Evolutionary conservation across 148 eudicot species (phyloP).

Genomic region (Selenicereus undatus): DNA sequence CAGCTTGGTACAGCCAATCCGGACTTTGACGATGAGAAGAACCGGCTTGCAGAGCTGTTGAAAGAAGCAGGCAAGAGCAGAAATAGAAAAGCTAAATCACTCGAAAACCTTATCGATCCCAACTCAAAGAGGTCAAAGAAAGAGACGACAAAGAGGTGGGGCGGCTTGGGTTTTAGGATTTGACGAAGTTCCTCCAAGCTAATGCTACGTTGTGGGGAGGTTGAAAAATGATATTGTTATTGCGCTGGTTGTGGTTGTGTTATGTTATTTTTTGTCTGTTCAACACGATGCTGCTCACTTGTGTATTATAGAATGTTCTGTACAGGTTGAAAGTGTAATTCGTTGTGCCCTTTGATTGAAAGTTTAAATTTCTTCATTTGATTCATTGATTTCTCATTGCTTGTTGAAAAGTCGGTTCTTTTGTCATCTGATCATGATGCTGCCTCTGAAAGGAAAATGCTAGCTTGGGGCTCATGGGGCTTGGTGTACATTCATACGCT

Average conservation of each 20-base stretch:
- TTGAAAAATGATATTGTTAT: neutral
- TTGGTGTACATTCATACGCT: too few species aligned
- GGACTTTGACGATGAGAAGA: constrained; percentile 91
- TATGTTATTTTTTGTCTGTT: neutral
- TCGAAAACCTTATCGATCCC: constrained; percentile 88
- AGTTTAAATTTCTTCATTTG: constrained; percentile 13
- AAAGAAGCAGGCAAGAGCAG: constrained; percentile 92
- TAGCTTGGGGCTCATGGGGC: too few species aligned
- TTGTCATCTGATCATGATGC: neutral
- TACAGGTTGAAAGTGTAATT: constrained; percentile 40
- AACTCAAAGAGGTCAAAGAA: constrained; percentile 82
- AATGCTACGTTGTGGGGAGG: constrained; percentile 10
- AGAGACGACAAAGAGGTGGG: constrained; percentile 82
- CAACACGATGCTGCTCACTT: constrained; percentile 10
- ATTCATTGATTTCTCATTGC: constrained; percentile 23
- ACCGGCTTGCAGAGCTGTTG: constrained; percentile 77
- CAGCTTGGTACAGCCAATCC: constrained; percentile 97
- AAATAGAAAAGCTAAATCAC: constrained; percentile 82
- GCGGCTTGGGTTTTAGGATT: constrained; percentile 75
- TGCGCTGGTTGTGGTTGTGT: neutral
- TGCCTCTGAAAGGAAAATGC: neutral
- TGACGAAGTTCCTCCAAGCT: constrained; percentile 25
- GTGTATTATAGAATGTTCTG: constrained; percentile 35
- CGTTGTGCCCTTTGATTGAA: constrained; percentile 29
- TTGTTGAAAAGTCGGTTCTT: constrained; percentile 18